Evolutionary conservation across 1,284 basidiomycete species (phyloP).

Genomic region (Sporisorium iseilematis-ciliati): DNA sequence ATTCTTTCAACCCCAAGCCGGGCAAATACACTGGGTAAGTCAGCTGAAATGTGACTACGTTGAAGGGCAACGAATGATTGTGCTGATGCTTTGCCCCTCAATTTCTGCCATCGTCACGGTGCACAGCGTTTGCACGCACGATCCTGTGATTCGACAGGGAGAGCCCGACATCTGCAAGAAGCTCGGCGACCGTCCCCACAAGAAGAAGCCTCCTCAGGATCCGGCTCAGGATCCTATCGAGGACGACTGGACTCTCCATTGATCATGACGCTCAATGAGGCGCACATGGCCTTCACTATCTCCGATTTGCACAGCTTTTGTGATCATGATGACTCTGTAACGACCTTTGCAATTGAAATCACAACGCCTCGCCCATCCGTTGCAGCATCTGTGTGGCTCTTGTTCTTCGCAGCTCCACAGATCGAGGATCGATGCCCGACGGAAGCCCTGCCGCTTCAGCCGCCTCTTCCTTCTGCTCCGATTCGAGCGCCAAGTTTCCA

Average conservation of each 20-base stretch:
- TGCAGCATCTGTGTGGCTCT: constrained; percentile 34
- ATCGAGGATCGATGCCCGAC: constrained; percentile 30
- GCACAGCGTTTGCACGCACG: constrained; percentile 20
- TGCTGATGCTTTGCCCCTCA: not conserved
- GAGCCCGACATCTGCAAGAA: constrained; percentile 17
- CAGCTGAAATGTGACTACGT: not conserved
- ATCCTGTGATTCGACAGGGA: constrained; percentile 15
- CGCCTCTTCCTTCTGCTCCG: constrained; percentile 36
- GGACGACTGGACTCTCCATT: constrained; percentile 11
- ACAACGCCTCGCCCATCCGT: constrained; percentile 35
- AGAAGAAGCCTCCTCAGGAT: too few relatives aligned
- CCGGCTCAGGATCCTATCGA: not conserved
- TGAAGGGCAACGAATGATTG: not conserved
- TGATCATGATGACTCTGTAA: too few relatives aligned
- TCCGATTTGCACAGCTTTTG: not conserved
- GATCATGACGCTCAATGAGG: not conserved
- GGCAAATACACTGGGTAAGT: constrained; percentile 20
- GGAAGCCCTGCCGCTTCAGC: constrained; percentile 25
- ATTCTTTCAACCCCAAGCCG: not conserved
- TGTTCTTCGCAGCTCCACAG: constrained; percentile 32
- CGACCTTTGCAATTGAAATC: not conserved
- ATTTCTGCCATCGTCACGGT: too few relatives aligned
- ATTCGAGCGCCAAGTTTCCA: constrained; percentile 36
- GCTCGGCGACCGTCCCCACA: not conserved
- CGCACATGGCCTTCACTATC: not conserved